These are phyloP conservation scores for Boletus sp. DNA, from an alignment of 768 basidiomycete species.

Conservation along the genomic window DNA sequence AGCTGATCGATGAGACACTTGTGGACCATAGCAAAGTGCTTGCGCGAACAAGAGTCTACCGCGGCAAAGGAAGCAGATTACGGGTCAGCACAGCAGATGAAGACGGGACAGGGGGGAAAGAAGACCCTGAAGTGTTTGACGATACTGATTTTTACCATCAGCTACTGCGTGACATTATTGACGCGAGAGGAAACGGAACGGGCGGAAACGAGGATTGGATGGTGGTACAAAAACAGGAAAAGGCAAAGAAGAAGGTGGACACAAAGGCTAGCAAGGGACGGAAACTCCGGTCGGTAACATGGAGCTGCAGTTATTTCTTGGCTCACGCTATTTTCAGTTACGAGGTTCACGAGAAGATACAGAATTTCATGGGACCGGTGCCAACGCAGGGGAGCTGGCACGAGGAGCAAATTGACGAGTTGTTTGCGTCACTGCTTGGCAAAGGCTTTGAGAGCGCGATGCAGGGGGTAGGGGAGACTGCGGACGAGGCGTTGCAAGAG, in stretches of 20 bases:
- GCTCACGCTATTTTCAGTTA: slow-evolving; percentile 51
- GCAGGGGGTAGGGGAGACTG: slow-evolving; percentile 29
- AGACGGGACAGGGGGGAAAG: slow-evolving; percentile 35
- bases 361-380: slow-evolving; percentile 96
- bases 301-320: not conserved
- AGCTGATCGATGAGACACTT: slow-evolving; percentile 77
- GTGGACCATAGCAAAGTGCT: slow-evolving; percentile 57
- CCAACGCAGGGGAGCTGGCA: slow-evolving; percentile 73
- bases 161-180: slow-evolving; percentile 88
- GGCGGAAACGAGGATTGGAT: slow-evolving; percentile 61
- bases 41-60: slow-evolving; percentile 57
- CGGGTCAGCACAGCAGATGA: slow-evolving; percentile 33
- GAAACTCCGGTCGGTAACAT: slow-evolving; percentile 67
- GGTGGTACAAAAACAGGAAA: slow-evolving; percentile 61
- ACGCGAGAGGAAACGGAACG: slow-evolving; percentile 49
- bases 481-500: slow-evolving; percentile 29
- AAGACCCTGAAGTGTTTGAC: slow-evolving; percentile 62
- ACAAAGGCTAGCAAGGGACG: slow-evolving; percentile 95
- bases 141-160: slow-evolving; percentile 95
- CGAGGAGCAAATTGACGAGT: slow-evolving; percentile 93
- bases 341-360: slow-evolving; percentile 92
- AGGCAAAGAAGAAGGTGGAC: slow-evolving; percentile 86
- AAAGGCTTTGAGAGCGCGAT: slow-evolving; percentile 54
- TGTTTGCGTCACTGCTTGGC: slow-evolving; percentile 87
- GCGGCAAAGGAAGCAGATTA: slow-evolving; percentile 48